Base-by-base conservation (phyloP, 768 basidiomycete genomes). In the Xerocomellus amylosporus region DNA sequence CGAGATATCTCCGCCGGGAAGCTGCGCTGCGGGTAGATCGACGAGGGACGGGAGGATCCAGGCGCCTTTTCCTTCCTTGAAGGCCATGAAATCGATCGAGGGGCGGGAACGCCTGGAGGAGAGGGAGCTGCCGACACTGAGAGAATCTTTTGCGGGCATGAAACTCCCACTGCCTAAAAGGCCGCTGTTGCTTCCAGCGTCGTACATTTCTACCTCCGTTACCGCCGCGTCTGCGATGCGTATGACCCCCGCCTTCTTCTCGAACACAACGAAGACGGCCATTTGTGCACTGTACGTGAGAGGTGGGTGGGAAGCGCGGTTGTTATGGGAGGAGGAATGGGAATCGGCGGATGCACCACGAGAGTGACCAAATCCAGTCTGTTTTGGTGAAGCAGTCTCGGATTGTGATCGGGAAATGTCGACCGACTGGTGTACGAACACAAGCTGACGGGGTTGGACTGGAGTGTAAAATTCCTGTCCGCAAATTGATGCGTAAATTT, bases 211-310 rank as follows among this genome's bases (percentile, higher is more conserved):
- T 24, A 93, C 77, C 67, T 93, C 91, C 33, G 86, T 82, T 8
- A 91, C 91, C 22, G 87, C 85, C 30, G 91, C 83, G 68, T 93
- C 90, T 6, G 83, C 81, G 22, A 93, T 67, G 20, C 91, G 86
- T 60, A 93, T 91, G 71, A 89, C 74, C n/a, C 84, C 82, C 3
- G 90, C 90, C 64, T 89, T 93, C 73, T 93, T 93, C 69, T 93
- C 91, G 65, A 93, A 93, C 22, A 85, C 74, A 53, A 90, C 83
- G 64, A 92, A 92, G n/a, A 93, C 73, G 60, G 83, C 84, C 63
- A 89, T 81, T 60, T 91, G 89, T 5, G 80, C 79, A 19, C 86
- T 86, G 63, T 88, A 88, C 51, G 75, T 74, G 55, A 77, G 65
- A 15, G 71, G 62, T 6, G 71, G 66, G 9, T 74, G 68, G 7